A percentile compares a stretch with the other conserved stretches of the same genome.
phyloP scores from a whole-genome alignment of 768 basidiomycete genomes.

The Boletus speciosus region DNA sequence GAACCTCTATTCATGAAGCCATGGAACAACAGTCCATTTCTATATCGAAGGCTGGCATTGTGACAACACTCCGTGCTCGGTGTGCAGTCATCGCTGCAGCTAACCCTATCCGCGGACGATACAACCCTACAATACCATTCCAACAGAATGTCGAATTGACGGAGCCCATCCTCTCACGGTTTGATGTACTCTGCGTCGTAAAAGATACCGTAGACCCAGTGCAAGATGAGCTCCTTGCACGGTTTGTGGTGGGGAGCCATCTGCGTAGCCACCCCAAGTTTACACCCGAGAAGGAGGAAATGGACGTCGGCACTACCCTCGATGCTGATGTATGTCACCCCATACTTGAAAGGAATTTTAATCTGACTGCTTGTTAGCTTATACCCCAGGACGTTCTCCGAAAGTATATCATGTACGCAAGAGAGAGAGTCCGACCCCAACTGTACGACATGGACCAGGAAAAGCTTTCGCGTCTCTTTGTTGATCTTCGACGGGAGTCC shows the following conservation, averaged over 20 bases:
- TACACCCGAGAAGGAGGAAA: constrained; percentile 81
- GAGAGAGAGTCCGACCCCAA: constrained; percentile 90
- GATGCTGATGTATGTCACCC: constrained; percentile 81
- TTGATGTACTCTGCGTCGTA: constrained; percentile 97
- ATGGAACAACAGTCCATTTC: constrained; percentile 99
- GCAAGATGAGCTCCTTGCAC: constrained; percentile 91
- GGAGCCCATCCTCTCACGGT: constrained; percentile 96
- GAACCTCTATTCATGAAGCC: constrained; percentile 98
- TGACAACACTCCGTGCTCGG: constrained; percentile 95
- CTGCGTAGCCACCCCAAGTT: constrained; percentile 93
- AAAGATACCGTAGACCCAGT: constrained; percentile 98
- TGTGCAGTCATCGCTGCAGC: constrained; percentile 98
- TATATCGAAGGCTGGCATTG: constrained; percentile 97
- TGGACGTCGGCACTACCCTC: constrained; percentile 83
- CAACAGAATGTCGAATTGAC: constrained; percentile 98
- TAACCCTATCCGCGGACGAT: constrained; percentile 94
- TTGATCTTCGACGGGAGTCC: constrained; percentile 93
- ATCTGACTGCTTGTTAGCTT: constrained; percentile 49
- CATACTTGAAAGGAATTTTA: neutral
- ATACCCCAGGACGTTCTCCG: constrained; percentile 95
- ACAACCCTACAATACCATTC: constrained; percentile 98
- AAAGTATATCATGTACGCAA: constrained; percentile 99
- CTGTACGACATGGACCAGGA: constrained; percentile 94
- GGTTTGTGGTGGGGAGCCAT: constrained; percentile 98
- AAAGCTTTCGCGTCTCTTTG: constrained; percentile 90